Conservation (phyloP, 2,329 filamentous ascomycete species). For the Colletotrichum sojae region DNA sequence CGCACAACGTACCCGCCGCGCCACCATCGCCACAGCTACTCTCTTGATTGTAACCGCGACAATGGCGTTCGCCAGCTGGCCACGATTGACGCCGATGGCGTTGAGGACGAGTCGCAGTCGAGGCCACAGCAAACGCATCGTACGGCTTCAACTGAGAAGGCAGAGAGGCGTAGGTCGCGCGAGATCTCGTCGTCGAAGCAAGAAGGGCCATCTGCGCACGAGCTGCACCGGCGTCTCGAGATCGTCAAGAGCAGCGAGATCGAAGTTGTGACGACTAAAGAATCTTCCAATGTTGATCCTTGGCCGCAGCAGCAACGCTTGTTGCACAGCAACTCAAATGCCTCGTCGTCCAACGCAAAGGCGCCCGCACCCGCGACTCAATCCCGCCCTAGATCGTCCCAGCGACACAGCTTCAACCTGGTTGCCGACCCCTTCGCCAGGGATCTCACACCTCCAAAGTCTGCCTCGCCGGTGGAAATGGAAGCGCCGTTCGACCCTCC, state of each 20-base stretch:
- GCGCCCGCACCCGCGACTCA: neutral
- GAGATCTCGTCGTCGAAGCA: slow-evolving; percentile 24
- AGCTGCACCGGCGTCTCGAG: slow-evolving; percentile 36
- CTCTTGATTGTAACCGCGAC: slow-evolving; percentile 14
- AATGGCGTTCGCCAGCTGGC: slow-evolving; percentile 1
- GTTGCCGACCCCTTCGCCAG: slow-evolving; percentile 32
- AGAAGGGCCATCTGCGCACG: slow-evolving; percentile 23
- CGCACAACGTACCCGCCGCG: slow-evolving; percentile 42
- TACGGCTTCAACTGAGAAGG: neutral
- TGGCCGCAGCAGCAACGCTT: slow-evolving; percentile 23
- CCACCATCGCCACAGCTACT: slow-evolving; percentile 33
- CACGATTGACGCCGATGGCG: slow-evolving; percentile 10
- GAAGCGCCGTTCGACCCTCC: slow-evolving; percentile 27
- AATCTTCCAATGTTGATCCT: slow-evolving; percentile 4
- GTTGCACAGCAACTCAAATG: slow-evolving; percentile 12
- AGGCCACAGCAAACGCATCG: slow-evolving; percentile 10
- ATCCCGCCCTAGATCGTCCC: slow-evolving; percentile 21
- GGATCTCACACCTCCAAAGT: slow-evolving; percentile 36
- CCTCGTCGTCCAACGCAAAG: slow-evolving; percentile 20
- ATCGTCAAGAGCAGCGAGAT: slow-evolving; percentile 37
- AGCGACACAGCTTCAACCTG: slow-evolving; percentile 37
- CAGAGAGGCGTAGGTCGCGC: slow-evolving; percentile 20
- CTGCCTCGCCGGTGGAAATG: slow-evolving; percentile 34
- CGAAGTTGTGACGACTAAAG: slow-evolving; percentile 27
- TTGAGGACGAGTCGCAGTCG: neutral